phyloP scores from a whole-genome alignment of 306 rosid genomes.

The Pueraria montana region DNA sequence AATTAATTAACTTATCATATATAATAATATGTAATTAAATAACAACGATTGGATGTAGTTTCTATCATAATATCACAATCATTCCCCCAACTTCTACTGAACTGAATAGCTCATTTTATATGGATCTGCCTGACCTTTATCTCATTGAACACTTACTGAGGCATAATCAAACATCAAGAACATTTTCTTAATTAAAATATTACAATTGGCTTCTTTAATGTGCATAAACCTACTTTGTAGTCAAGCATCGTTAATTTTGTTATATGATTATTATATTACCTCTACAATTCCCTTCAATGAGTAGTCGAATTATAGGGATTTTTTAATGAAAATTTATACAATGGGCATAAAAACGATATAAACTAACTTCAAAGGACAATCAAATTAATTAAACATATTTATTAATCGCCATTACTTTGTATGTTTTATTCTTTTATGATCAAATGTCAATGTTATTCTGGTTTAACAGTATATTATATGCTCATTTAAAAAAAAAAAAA shows the following conservation, averaged over 20 bases:
- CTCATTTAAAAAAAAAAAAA: too few relatives aligned
- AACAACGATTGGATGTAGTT: not conserved
- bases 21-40: too few relatives aligned
- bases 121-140: not conserved
- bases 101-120: not conserved
- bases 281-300: not conserved
- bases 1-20: not conserved
- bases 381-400: not conserved
- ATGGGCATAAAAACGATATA: not conserved
- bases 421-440: not conserved
- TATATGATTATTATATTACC: not conserved
- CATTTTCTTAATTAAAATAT: not conserved
- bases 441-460: not conserved
- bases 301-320: not conserved
- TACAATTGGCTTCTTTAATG: not conserved
- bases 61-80: not conserved
- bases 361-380: slow-evolving; percentile 8
- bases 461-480: not conserved
- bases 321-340: not conserved
- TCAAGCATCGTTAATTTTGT: not conserved
- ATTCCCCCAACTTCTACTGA: not conserved
- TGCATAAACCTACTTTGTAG: not conserved
- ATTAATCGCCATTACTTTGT: not conserved
- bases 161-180: not conserved
- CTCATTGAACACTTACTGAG: not conserved